Percentiles rank a stretch among this genome's conserved stretches.
phyloP scores from a whole-genome alignment of 2,329 filamentous ascomycete species.

The Rasamsonia emersonii region DNA sequence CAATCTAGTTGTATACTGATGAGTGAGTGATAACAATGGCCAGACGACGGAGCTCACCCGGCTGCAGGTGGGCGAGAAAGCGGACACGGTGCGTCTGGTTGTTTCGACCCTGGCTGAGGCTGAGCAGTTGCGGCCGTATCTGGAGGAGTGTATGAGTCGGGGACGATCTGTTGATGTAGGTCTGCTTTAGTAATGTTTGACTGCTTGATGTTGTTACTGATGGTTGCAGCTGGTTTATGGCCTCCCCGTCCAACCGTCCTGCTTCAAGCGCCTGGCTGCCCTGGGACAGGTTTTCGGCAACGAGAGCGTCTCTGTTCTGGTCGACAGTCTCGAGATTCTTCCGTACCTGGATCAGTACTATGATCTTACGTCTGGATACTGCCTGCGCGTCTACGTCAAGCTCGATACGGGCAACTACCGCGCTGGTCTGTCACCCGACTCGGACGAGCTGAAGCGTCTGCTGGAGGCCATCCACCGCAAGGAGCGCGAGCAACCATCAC shows the following conservation, averaged over 20 bases:
- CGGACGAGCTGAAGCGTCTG: constrained; percentile 21
- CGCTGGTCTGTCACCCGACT: constrained; percentile 53
- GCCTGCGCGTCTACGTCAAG: constrained; percentile 56
- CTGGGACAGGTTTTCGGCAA: constrained; percentile 50
- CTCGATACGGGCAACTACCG: constrained; percentile 64
- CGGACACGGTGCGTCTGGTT: constrained; percentile 49
- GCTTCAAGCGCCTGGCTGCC: constrained; percentile 50
- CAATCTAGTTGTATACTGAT: no score
- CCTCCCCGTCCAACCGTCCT: constrained; percentile 57
- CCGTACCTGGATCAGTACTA: constrained; percentile 38
- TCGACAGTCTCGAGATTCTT: constrained; percentile 59
- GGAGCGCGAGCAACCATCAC: constrained; percentile 13
- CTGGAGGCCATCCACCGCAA: constrained; percentile 14
- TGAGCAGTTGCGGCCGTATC: constrained; percentile 54
- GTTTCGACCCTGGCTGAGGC: constrained; percentile 65
- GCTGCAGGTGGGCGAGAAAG: constrained; percentile 56
- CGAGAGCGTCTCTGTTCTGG: constrained; percentile 51
- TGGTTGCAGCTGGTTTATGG: constrained; percentile 51
- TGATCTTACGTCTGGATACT: constrained; percentile 33
- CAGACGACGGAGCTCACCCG: constrained; percentile 55
- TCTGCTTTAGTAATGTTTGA: background rate
- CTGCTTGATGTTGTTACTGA: no score
- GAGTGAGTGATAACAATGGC: background rate
- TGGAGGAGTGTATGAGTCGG: constrained; percentile 49
- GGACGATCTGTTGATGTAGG: constrained; percentile 50